phyloP scores from a whole-genome alignment of 768 basidiomycete genomes.

The Tylopilus sp. region DNA sequence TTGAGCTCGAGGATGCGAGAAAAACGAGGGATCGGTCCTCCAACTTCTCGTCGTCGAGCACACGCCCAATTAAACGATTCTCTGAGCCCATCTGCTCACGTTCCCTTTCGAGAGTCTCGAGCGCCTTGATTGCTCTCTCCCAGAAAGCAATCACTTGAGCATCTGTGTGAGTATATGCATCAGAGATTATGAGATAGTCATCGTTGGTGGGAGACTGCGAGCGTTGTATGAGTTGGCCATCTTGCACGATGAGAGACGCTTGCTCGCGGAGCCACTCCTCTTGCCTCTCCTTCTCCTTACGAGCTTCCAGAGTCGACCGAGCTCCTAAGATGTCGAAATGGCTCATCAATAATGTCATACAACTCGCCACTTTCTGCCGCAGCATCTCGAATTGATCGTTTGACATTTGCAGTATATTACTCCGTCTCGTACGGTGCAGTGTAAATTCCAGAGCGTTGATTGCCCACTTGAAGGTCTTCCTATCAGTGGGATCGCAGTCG shows the following conservation, averaged over 20 bases:
- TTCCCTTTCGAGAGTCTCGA: constrained; percentile 62
- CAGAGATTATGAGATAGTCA: constrained; percentile 23
- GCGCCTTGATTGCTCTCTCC: constrained; percentile 61
- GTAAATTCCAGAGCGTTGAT: constrained; percentile 95
- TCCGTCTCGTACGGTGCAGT: constrained; percentile 80
- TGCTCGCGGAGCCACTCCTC: constrained; percentile 60
- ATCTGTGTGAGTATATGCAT: constrained; percentile 48
- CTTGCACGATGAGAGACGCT: constrained; percentile 44
- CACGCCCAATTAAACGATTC: constrained; percentile 81
- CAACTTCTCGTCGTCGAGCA: constrained; percentile 87
- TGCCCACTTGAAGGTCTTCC: constrained; percentile 97
- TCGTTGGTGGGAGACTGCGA: constrained; percentile 37
- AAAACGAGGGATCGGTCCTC: constrained; percentile 94
- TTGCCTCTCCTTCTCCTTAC: constrained; percentile 84
- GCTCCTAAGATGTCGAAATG: constrained; percentile 99
- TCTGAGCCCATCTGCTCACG: constrained; percentile 61
- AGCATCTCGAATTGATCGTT: constrained; percentile 88
- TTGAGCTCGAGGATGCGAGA: constrained; percentile 92
- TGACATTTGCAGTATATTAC: constrained; percentile 85
- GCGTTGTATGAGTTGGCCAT: constrained; percentile 46
- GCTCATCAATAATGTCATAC: constrained; percentile 94
- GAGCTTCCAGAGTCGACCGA: constrained; percentile 80
- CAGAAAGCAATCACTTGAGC: constrained; percentile 70
- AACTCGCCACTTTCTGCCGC: constrained; percentile 87
- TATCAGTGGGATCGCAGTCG: constrained; percentile 93